Evolutionary conservation across 1,284 basidiomycete species (phyloP).

Genomic region (Ganoderma lingzhi): DNA sequence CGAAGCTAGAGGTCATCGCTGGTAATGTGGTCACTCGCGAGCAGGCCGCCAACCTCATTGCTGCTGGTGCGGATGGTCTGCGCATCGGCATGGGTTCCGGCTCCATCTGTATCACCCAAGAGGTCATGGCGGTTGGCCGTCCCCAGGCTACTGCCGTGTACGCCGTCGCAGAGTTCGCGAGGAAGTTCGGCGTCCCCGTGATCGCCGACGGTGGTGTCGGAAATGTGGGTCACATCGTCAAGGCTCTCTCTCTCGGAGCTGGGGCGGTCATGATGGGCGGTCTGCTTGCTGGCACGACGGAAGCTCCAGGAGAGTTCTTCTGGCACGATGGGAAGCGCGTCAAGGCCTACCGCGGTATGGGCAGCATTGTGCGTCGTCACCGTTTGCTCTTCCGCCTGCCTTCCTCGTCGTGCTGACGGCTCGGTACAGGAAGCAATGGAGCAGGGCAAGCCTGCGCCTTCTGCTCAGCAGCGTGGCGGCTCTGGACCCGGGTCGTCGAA

Average conservation of each 20-base stretch:
- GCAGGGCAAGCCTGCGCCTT: slow-evolving; percentile 66
- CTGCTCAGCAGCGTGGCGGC: slow-evolving; percentile 42
- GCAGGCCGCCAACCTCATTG: slow-evolving; percentile 94
- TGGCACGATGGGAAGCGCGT: slow-evolving; percentile 99
- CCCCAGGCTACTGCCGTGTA: slow-evolving; percentile 98
- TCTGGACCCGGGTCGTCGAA: slow-evolving; percentile 50
- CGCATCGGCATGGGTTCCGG: slow-evolving; percentile 98
- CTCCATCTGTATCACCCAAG: slow-evolving; percentile 99
- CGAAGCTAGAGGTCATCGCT: slow-evolving; percentile 91
- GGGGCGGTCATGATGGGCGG: slow-evolving; percentile 99
- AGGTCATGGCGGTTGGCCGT: slow-evolving; percentile 99
- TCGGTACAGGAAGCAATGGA: slow-evolving; percentile 86
- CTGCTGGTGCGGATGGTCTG: slow-evolving; percentile 93
- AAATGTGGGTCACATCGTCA: slow-evolving; percentile 98
- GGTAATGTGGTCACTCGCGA: slow-evolving; percentile 99
- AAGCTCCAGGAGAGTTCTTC: slow-evolving; percentile 99
- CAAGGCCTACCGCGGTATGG: slow-evolving; percentile 99
- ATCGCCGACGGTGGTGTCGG: slow-evolving; percentile 98
- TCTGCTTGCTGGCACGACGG: slow-evolving; percentile 94
- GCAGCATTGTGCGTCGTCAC: slow-evolving; percentile 66
- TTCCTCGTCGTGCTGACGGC: slow-evolving; percentile 8
- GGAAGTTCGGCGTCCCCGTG: slow-evolving; percentile 94
- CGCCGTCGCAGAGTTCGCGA: slow-evolving; percentile 94
- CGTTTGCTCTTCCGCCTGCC: not conserved
- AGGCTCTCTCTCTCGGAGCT: slow-evolving; percentile 94